Base-by-base conservation (phyloP, 176 grass and related monocot genomes). In the Dactylis glomerata region DNA sequence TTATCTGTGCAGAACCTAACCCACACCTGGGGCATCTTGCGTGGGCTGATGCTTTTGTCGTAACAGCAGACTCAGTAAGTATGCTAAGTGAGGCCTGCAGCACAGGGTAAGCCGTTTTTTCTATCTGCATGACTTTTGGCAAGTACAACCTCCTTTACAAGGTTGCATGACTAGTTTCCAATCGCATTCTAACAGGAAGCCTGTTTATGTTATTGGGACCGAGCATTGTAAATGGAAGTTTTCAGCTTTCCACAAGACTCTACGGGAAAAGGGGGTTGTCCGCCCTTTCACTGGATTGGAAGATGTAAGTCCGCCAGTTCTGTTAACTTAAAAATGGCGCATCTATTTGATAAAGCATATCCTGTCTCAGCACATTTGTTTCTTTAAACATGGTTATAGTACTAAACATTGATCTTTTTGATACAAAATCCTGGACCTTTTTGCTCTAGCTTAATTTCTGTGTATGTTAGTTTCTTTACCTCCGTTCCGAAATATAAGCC, bases 81-180 rank as follows among this genome's bases (percentile, higher is more conserved):
- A 93, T 98, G 93, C 78, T 98, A 87, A 98, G 96, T 46, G 96
- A 98, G 85, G 91, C 92, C n/a, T 95, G 96, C 86, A 92, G 91
- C 70, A 98, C 96, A 42, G 93, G 93, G 95, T 97, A 86, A 88
- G 62, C 3, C 41, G 16, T 44, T 67, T 47, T 47, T 73, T 28
- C 32, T 62, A 72, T 87, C 32, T 76, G 63, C 5, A 68, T 37
- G 8, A 67, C 10, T 52, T 81, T n/a, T 69, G 58, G 41, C 69
- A 34, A 49, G 5, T 82, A 77, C 22, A 37, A 41, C 52, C 31
- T 52, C 23, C 12, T 89, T 45, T 42, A 56, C 12, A 10, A 49
- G 66, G 16, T 74, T 50, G 51, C 20, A 57, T 88, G 10, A 81
- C 59, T 51, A 80, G 65, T 22, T 87, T 91, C 28, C 32, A 67